Conservation (phyloP, 1,139 yeast species). For the Candida frijolesensis region DNA sequence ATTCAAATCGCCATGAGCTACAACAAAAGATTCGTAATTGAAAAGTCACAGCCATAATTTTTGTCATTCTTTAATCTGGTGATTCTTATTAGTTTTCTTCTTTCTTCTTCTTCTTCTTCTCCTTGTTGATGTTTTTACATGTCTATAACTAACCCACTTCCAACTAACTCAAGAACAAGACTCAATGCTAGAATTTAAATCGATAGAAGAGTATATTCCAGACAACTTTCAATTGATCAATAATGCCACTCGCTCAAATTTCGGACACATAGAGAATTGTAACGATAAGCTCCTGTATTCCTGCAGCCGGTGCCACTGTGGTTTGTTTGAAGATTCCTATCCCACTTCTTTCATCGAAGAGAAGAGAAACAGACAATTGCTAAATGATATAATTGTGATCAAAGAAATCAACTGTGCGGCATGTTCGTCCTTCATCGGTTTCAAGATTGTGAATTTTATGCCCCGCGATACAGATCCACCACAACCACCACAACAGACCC, state of each 20-base stretch:
- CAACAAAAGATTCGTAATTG: background rate
- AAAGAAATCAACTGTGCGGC: constrained; percentile 17
- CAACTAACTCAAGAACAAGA: background rate
- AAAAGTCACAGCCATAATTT: too few species aligned
- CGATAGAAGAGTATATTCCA: constrained; percentile 10
- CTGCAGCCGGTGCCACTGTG: constrained; percentile 18
- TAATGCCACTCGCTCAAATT: background rate
- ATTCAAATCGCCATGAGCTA: background rate
- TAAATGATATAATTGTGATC: constrained; percentile 12
- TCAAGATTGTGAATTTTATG: constrained; percentile 16
- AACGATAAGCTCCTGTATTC: background rate
- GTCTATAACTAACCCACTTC: background rate
- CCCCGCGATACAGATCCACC: background rate
- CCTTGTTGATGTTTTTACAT: too few species aligned
- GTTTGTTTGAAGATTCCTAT: constrained; percentile 10
- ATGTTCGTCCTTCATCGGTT: constrained; percentile 21
- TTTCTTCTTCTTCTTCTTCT: too few species aligned
- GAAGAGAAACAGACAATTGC: constrained; percentile 10
- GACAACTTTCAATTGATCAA: constrained; percentile 5
- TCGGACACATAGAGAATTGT: background rate
- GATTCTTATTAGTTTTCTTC: too few species aligned
- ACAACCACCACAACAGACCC: constrained; percentile 1
- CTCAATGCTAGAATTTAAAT: background rate
- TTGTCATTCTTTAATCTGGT: too few species aligned
- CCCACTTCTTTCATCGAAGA: constrained; percentile 11